These are phyloP conservation scores for Pichia sp. DNA, from an alignment of 1,139 yeast species.

Conservation along the genomic window DNA sequence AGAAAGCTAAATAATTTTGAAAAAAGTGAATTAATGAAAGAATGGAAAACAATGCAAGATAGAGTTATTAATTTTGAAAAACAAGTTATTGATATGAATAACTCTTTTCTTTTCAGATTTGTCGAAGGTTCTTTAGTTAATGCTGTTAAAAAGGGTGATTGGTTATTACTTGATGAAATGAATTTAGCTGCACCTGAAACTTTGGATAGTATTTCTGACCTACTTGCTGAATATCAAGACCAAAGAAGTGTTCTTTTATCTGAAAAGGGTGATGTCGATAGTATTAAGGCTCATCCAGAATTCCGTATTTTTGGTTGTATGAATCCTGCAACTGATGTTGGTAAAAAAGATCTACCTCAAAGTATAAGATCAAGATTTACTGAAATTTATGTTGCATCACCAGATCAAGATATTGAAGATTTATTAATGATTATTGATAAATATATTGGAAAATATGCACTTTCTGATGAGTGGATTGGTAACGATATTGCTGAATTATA, in stretches of 20 bases:
- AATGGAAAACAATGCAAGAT: slow-evolving; percentile 61
- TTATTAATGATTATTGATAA: slow-evolving; percentile 76
- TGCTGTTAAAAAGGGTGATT: slow-evolving; percentile 90
- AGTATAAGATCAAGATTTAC: slow-evolving; percentile 89
- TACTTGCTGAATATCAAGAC: slow-evolving; percentile 57
- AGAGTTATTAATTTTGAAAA: slow-evolving; percentile 62
- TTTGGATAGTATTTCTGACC: slow-evolving; percentile 83
- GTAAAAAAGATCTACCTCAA: slow-evolving; percentile 83
- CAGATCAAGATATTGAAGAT: slow-evolving; percentile 82
- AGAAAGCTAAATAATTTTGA: slow-evolving; percentile 52
- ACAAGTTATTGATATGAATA: slow-evolving; percentile 61
- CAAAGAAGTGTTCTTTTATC: slow-evolving; percentile 70
- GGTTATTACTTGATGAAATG: slow-evolving; percentile 92
- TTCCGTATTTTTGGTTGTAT: slow-evolving; percentile 95
- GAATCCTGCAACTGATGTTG: slow-evolving; percentile 99
- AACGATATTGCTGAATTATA: slow-evolving; percentile 88
- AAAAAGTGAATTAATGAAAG: slow-evolving; percentile 41
- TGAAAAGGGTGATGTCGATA: slow-evolving; percentile 90
- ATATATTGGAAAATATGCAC: slow-evolving; percentile 68
- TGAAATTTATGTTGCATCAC: slow-evolving; percentile 89
- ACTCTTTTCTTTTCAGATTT: slow-evolving; percentile 79
- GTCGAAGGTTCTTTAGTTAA: slow-evolving; percentile 91
- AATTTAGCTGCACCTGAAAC: slow-evolving; percentile 94
- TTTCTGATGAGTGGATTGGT: slow-evolving; percentile 82
- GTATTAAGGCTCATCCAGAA: slow-evolving; percentile 77